Evolutionary conservation across 1,284 basidiomycete species (phyloP).

Genomic region (Ustilago trichophora): DNA sequence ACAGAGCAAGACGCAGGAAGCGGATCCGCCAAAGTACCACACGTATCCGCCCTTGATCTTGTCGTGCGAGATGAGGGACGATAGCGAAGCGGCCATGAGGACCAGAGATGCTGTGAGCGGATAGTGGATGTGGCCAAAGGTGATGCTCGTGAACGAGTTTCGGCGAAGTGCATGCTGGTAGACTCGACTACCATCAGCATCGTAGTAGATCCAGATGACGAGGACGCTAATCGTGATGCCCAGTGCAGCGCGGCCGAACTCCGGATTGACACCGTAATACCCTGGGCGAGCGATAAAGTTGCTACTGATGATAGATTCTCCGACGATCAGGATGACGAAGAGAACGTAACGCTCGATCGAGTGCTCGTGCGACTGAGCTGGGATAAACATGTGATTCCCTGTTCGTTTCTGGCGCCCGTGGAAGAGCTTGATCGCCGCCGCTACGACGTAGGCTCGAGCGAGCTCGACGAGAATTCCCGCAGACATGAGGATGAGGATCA

Average conservation of each 20-base stretch:
- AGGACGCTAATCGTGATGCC: conserved; percentile 57
- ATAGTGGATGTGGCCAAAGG: conserved; percentile 63
- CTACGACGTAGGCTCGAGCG: conserved; percentile 40
- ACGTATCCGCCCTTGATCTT: conserved; percentile 37
- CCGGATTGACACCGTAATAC: conserved; percentile 31
- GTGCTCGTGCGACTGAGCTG: conserved; percentile 56
- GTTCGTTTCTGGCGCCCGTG: conserved; percentile 42
- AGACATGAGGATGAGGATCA: conserved; percentile 46
- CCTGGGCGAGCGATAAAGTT: conserved; percentile 35
- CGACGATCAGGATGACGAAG: conserved; percentile 61
- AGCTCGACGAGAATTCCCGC: conserved; percentile 55
- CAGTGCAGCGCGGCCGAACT: conserved; percentile 56
- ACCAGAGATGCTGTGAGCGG: conserved; percentile 61
- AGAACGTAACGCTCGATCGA: conserved; percentile 55
- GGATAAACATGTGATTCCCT: conserved; percentile 54
- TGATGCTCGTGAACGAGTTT: conserved; percentile 58
- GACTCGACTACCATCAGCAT: conserved; percentile 54
- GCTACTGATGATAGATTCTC: conserved; percentile 54
- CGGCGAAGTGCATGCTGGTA: conserved; percentile 65
- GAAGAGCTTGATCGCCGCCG: conserved; percentile 41
- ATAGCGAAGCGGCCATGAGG: conserved; percentile 46
- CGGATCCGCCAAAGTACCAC: conserved; percentile 60
- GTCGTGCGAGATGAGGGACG: conserved; percentile 35
- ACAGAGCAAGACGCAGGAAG: conserved; percentile 40
- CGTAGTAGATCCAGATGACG: conserved; percentile 63